phyloP scores from a whole-genome alignment of 1,284 basidiomycete genomes.

The Lignosus rhinocerotis region DNA sequence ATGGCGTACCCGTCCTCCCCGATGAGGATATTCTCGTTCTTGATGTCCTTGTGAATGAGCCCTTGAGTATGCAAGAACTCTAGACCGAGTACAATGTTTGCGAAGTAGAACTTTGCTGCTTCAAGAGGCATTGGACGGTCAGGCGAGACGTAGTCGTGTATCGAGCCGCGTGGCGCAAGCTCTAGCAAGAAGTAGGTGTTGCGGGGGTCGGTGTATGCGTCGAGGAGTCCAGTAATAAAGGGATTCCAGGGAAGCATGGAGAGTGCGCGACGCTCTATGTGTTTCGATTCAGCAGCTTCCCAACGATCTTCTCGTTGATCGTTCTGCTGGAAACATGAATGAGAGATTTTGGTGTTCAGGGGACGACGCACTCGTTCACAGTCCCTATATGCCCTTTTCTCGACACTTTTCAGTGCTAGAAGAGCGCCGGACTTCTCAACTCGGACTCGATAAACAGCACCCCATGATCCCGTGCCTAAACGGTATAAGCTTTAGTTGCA shows the following conservation, averaged over 20 bases:
- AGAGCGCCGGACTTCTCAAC: constrained; percentile 29
- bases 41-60: constrained; percentile 84
- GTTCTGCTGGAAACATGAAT: constrained; percentile 3
- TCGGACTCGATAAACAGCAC: constrained; percentile 42
- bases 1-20: constrained; percentile 61
- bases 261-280: constrained; percentile 44
- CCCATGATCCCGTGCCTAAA: constrained; percentile 14
- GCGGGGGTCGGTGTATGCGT: constrained; percentile 43
- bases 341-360: not conserved
- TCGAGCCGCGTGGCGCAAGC: constrained; percentile 42
- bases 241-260: constrained; percentile 49
- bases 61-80: constrained; percentile 72
- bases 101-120: constrained; percentile 49
- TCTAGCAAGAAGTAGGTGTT: constrained; percentile 54
- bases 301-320: constrained; percentile 1
- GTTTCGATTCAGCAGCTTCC: constrained; percentile 25
- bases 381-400: constrained; percentile 34
- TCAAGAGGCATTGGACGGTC: constrained; percentile 34
- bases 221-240: constrained; percentile 46
- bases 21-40: constrained; percentile 83
- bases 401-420: constrained; percentile 46
- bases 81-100: constrained; percentile 67
- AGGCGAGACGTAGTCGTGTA: constrained; percentile 38
- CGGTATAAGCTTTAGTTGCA: not conserved
- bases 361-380: constrained; percentile 31